A percentile compares a stretch with the other conserved stretches of the same genome.
Conservation (phyloP, 1,284 basidiomycete genomes). For the Malassezia yamatoensis region DNA sequence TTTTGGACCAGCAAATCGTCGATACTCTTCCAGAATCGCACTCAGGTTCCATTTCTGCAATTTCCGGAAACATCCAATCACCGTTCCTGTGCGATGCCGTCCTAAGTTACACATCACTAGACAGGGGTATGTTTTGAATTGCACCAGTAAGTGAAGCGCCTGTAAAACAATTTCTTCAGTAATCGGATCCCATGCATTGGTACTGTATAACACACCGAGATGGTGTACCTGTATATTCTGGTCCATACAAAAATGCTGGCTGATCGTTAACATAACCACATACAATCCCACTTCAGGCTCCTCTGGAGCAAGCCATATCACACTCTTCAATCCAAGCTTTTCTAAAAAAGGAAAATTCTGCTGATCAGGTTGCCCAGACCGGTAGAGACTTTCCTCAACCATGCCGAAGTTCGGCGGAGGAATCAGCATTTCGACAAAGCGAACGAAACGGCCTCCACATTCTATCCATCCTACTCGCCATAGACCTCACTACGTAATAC, state of each 20-base stretch:
- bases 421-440: constrained; percentile 43
- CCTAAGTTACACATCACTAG: constrained; percentile 55
- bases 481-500: constrained; percentile 31
- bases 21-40: constrained; percentile 53
- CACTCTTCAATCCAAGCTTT: constrained; percentile 51
- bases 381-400: constrained; percentile 53
- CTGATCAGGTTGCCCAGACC: constrained; percentile 53
- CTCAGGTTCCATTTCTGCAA: constrained; percentile 52
- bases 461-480: constrained; percentile 25
- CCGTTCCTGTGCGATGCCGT: constrained; percentile 53
- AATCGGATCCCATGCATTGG: constrained; percentile 49
- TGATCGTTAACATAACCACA: constrained; percentile 19
- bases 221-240: constrained; percentile 49
- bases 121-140: constrained; percentile 51
- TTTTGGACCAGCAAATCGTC: constrained; percentile 53
- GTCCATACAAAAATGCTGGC: constrained; percentile 33
- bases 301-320: constrained; percentile 55
- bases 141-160: constrained; percentile 52
- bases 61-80: constrained; percentile 51
- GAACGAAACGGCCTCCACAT: constrained; percentile 9
- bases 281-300: constrained; percentile 52
- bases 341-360: constrained; percentile 54
- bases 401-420: constrained; percentile 54
- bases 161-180: constrained; percentile 54
- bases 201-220: constrained; percentile 49